A percentile compares a stretch with the other conserved stretches of the same genome.
Conservation (phyloP, 2,329 filamentous ascomycete genomes). For the Grosmannia huntii region DNA sequence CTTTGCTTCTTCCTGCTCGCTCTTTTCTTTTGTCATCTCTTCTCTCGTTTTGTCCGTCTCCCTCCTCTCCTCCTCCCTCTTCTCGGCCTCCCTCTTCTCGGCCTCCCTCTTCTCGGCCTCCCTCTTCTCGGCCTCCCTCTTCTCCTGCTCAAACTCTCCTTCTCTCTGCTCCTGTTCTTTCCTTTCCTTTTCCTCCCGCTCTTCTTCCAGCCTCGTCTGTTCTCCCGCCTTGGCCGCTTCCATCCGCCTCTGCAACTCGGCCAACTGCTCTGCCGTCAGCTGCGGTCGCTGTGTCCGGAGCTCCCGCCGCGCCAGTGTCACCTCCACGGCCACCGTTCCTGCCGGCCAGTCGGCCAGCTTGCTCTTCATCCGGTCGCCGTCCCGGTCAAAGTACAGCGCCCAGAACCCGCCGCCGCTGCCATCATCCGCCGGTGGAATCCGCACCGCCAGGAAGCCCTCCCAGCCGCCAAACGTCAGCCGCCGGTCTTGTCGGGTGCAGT, state of each 20-base stretch:
- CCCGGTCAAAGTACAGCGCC: slow-evolving; percentile 34
- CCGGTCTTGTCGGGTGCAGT: slow-evolving; percentile 38
- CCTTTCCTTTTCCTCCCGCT: neutral
- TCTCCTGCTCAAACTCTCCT: neutral
- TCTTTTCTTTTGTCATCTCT: neutral
- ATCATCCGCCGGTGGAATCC: neutral
- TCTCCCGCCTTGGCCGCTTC: neutral
- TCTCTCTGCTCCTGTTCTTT: neutral
- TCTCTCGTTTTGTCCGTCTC: neutral
- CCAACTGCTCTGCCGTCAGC: slow-evolving; percentile 3
- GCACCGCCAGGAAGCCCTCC: slow-evolving; percentile 36
- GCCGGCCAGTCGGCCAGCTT: slow-evolving; percentile 25
- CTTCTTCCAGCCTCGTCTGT: neutral
- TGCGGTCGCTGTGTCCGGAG: slow-evolving; percentile 16
- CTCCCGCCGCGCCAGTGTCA: slow-evolving; percentile 41
- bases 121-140: neutral
- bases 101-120: neutral
- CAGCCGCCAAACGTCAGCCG: slow-evolving; percentile 35
- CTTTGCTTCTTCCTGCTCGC: neutral
- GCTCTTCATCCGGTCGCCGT: slow-evolving; percentile 28
- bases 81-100: neutral
- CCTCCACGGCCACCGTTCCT: slow-evolving; percentile 38
- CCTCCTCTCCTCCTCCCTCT: neutral
- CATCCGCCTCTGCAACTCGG: neutral
- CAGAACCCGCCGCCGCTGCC: slow-evolving; percentile 28